These are phyloP conservation scores for Thinopyrum elongatum DNA, from an alignment of 176 grass and related monocot species.

Conservation along the genomic window DNA sequence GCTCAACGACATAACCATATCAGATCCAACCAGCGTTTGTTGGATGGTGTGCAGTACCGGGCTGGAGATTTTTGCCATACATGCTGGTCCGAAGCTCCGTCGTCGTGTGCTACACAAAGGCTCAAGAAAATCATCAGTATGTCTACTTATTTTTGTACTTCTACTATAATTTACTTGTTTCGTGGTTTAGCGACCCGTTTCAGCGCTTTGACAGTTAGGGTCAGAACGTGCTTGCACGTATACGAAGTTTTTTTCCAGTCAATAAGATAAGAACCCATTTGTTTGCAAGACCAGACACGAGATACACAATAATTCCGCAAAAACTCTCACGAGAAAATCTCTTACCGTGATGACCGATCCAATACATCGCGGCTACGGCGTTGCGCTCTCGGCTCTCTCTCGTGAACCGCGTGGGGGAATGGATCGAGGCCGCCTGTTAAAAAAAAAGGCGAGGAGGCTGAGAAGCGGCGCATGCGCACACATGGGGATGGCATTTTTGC, in stretches of 20 bases:
- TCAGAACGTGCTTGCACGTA: slow-evolving; percentile 34
- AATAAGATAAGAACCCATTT: not conserved
- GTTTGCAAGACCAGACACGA: not conserved
- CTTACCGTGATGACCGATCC: not conserved
- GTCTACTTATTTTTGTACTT: not conserved
- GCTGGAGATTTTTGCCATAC: too few relatives aligned
- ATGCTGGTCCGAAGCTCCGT: too few relatives aligned
- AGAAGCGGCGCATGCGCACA: not conserved
- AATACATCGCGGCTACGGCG: too few relatives aligned
- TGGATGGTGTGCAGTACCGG: too few relatives aligned
- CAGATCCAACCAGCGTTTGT: too few relatives aligned
- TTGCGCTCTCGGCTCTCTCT: not conserved
- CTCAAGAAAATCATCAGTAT: not conserved
- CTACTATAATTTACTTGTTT: not conserved
- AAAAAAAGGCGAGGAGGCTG: not conserved
- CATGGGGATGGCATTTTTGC: slow-evolving; percentile 20
- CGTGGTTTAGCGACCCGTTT: not conserved
- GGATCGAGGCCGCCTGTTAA: not conserved
- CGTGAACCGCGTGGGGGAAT: not conserved
- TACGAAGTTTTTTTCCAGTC: not conserved
- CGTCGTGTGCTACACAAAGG: too few relatives aligned
- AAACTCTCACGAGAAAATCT: not conserved
- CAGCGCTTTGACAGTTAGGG: not conserved
- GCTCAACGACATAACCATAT: too few relatives aligned
- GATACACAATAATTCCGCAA: not conserved